These are phyloP conservation scores for Fusarium poae DNA, from an alignment of 2,329 filamentous ascomycete species.

Conservation along the genomic window DNA sequence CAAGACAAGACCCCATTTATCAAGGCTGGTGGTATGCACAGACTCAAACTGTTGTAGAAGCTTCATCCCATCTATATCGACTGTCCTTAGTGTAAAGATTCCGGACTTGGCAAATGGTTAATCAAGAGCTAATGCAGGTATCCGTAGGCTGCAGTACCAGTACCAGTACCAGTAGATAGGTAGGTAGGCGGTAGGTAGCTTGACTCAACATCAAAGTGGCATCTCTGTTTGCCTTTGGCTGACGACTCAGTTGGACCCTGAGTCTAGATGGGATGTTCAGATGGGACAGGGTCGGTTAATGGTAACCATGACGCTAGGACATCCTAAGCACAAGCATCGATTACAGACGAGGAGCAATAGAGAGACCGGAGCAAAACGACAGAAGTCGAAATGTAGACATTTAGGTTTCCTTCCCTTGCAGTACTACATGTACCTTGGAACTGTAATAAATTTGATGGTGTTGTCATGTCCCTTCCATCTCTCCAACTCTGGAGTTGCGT, in stretches of 20 bases:
- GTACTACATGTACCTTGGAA: neutral
- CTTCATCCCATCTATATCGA: neutral
- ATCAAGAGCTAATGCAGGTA: conserved; percentile 10
- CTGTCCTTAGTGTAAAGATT: neutral
- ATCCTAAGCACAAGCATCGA: neutral
- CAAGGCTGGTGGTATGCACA: neutral
- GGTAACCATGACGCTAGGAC: conserved; percentile 23
- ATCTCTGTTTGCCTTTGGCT: neutral
- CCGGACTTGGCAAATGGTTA: conserved; percentile 1
- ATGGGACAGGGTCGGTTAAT: conserved; percentile 27
- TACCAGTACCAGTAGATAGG: conserved; percentile 1
- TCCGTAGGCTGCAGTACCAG: conserved; percentile 5
- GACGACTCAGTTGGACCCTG: conserved; percentile 14
- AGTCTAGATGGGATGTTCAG: neutral
- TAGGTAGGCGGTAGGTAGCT: neutral
- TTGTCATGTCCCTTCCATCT: conserved; percentile 14
- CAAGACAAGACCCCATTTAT: neutral
- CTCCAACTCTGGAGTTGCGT: conserved; percentile 2
- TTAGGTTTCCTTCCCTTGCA: neutral
- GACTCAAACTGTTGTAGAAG: neutral
- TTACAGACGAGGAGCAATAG: neutral
- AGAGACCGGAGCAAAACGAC: neutral
- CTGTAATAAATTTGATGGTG: conserved; percentile 10
- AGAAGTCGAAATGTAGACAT: neutral
- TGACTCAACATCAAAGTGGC: neutral